Percentiles rank a stretch among this genome's conserved stretches.
phyloP scores from a whole-genome alignment of 1,284 basidiomycete species.

The Lentinula novae-zelandiae region DNA sequence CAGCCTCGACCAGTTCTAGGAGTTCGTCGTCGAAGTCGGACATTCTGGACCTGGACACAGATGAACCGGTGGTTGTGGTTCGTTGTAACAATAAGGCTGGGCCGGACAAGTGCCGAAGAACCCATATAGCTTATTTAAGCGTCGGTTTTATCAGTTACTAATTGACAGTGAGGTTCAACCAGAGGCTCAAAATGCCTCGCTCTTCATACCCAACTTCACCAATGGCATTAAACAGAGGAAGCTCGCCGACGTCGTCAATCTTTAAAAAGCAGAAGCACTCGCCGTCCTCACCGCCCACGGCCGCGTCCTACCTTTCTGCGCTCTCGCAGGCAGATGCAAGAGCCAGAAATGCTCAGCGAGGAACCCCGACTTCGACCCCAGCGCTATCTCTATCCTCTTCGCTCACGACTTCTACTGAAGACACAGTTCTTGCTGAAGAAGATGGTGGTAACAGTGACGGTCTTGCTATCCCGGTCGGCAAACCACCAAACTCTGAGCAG shows the following conservation, averaged over 20 bases:
- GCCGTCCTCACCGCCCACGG: constrained; percentile 46
- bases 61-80: not conserved
- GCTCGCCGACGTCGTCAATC: constrained; percentile 46
- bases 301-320: constrained; percentile 71
- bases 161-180: not conserved
- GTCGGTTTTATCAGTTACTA: not conserved
- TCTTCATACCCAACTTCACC: constrained; percentile 14
- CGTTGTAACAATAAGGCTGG: not conserved
- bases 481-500: constrained; percentile 73
- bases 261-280: constrained; percentile 61
- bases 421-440: constrained; percentile 53
- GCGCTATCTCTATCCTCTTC: constrained; percentile 70
- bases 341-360: constrained; percentile 37
- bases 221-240: constrained; percentile 23
- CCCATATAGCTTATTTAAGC: not conserved
- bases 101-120: not conserved
- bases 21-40: constrained; percentile 65
- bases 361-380: constrained; percentile 55
- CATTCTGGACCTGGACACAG: constrained; percentile 33
- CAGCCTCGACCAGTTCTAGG: constrained; percentile 38
- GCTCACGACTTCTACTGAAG: constrained; percentile 59
- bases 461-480: constrained; percentile 47
- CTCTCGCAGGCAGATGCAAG: constrained; percentile 68
- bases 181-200: not conserved
- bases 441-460: constrained; percentile 44